Conservation (phyloP, 2,329 filamentous ascomycete genomes). For the Furcasterigmium furcatum region DNA sequence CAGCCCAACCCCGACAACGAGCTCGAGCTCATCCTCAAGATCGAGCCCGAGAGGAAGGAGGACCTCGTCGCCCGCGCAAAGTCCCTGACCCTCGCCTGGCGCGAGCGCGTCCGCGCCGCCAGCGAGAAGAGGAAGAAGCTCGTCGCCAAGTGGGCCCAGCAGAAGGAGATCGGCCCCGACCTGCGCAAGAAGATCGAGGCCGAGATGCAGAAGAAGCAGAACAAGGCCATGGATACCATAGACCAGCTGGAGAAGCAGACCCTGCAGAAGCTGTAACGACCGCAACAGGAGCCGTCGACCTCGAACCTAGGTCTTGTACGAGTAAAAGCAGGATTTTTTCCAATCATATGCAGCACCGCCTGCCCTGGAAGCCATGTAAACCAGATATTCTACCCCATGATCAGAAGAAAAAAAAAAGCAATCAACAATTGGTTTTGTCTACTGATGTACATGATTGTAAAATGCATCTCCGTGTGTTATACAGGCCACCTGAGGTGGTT, state of each 20-base stretch:
- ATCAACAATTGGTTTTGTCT: neutral
- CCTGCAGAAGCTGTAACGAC: constrained; percentile 33
- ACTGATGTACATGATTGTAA: constrained; percentile 1
- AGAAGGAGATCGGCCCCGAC: constrained; percentile 39
- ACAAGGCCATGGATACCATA: constrained; percentile 50
- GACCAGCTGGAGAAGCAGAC: constrained; percentile 46
- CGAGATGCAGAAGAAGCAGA: constrained; percentile 45
- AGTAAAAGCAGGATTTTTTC: constrained; percentile 2
- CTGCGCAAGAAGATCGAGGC: constrained; percentile 44
- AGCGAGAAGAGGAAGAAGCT: constrained; percentile 44
- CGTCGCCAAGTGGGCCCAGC: constrained; percentile 47
- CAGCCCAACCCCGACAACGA: constrained; percentile 56
- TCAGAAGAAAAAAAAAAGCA: too few relatives aligned
- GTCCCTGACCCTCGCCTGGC: constrained; percentile 47
- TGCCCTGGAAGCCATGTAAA: constrained; percentile 1
- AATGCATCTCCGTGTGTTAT: neutral
- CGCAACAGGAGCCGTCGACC: too few relatives aligned
- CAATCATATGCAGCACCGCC: neutral
- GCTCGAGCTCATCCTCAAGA: constrained; percentile 52
- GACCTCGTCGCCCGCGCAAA: constrained; percentile 39
- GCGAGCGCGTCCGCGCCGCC: constrained; percentile 43
- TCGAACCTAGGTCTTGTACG: too few relatives aligned
- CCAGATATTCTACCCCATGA: too few relatives aligned
- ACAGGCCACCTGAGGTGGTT: too few relatives aligned
- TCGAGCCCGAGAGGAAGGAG: constrained; percentile 49